Evolutionary conservation across 805 yeast genomes (phyloP), one percentile per base, ranked within the genome.

Genomic region (Geotrichum ghanense): DNA sequence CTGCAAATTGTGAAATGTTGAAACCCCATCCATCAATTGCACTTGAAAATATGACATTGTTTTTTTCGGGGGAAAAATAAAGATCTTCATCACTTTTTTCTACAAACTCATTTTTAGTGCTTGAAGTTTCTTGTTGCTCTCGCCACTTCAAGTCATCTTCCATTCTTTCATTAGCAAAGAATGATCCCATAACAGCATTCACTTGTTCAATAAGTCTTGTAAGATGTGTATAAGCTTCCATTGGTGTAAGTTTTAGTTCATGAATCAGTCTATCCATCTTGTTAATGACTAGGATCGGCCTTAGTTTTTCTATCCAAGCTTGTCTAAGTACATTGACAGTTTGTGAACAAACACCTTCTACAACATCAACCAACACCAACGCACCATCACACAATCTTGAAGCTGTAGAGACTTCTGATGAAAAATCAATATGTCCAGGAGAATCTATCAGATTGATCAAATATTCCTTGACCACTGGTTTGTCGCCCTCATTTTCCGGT

Each of bases 21-120:
- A 92, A 92, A 1, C 97, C 99, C 97, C 98, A 92, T 10, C 97
- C 97, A 65, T 92, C 98, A 17, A 83, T 71, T 1, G 98, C 98
- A 26, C 80, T 73, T 0, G 95, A 90, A 68, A 90, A 90, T 0
- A 90, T 77, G 3, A 90, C 96, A 58, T 90, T 90, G 59, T 87
- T 87, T 53, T 77, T 74, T 44, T 82, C 84, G 0, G 99, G 98
- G 16, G 85, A 73, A 52, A 90, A 90, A 60, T 89, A 89, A 22
- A 89, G 66, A 55, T 81, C 94, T 27, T 80, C 76, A 61, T 89
- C 97, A 53, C 79, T 83, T 50, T 73, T 74, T 53, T 86, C 95
- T 20, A 81, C 73, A 57, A 71, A 84, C 46, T 80, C 82, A 27
- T 73, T 73, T 7, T 55, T 51, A 14, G 58, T 59, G 39, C 69